phyloP scores from a whole-genome alignment of 2,329 filamentous ascomycete genomes.

The Neopestalotiopsis sp. region DNA sequence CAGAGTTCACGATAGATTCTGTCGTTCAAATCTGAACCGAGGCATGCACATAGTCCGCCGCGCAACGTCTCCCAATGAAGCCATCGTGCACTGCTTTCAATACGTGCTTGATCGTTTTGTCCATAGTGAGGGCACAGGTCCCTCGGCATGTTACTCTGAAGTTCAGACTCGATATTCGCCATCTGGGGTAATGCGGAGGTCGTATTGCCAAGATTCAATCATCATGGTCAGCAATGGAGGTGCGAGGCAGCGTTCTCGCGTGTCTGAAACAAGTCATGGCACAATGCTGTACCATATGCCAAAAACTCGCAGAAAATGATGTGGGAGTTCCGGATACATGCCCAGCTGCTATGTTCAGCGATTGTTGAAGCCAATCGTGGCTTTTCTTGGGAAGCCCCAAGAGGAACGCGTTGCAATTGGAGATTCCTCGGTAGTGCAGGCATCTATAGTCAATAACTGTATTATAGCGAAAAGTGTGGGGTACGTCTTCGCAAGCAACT shows the following conservation, averaged over 20 bases:
- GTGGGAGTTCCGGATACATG: background rate
- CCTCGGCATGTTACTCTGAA: slow-evolving; percentile 2
- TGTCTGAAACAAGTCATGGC: background rate
- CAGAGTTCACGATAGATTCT: background rate
- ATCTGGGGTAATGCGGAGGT: slow-evolving; percentile 1
- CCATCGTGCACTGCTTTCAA: background rate
- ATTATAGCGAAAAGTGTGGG: background rate
- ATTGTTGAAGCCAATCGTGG: background rate
- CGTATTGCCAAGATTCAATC: background rate
- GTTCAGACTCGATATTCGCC: background rate
- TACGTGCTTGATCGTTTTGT: background rate
- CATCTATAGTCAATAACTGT: background rate
- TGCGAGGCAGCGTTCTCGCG: background rate
- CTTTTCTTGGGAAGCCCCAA: background rate
- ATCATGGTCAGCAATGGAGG: background rate
- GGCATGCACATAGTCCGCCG: background rate
- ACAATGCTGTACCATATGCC: background rate
- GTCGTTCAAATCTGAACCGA: background rate
- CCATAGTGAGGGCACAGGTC: background rate
- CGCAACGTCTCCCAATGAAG: background rate
- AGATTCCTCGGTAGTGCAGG: background rate
- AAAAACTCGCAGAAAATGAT: too few relatives aligned
- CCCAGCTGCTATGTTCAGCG: background rate
- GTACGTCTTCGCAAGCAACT: background rate
- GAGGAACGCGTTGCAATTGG: background rate